Evolutionary conservation across 768 basidiomycete species (phyloP), one percentile per base, ranked within the genome.

Genomic region (Termitomyces sp.): DNA sequence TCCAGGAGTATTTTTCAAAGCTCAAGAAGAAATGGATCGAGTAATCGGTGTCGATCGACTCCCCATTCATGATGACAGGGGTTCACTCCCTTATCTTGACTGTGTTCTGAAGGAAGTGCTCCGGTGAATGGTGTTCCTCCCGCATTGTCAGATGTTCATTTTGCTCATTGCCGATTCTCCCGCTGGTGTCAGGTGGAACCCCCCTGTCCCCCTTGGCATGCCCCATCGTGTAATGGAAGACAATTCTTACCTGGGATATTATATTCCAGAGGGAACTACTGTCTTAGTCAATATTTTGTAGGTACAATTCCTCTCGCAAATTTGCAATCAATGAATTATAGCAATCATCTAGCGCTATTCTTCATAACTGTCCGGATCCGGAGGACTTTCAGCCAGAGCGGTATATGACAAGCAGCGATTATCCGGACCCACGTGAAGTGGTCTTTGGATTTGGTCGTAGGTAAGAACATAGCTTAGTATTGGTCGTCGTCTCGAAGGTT

Each of bases 361-460:
- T 77, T 46, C 72, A 73, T 53, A 70, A 76, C 53, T 84, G 77
- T 63, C 65, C 74, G 13, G 66, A 81, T 36, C 79, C 83, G 18
- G 69, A 76, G 10, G 62, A 54, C 38, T 85, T 84, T 67, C 67
- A 65, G 22, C 84, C 84, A 3, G 78, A 83, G 44, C 75, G 84
- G 53, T 81, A 79, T 65, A 57, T 77, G 50, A 70, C 75, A 9
- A 70, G 74, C 48, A 63, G 69, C 20, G 61, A 67, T 41, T 68
- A 76, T 35, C 71, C 72, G 20, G 77, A 83, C 66, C 80, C 82
- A 33, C 70, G 74, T 33, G 74, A 76, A 36, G 64, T 80, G 38
- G 72, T 81, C 20, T 85, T 84, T 62, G 83, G 83, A 8, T 85
- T 85, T 67, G 83, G 83, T 32, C 72, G 83, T 55, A 71, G 81